A percentile compares a stretch with the other conserved stretches of the same genome.
These are phyloP conservation scores for Aspergillus phoenicis DNA, from an alignment of 2,329 filamentous ascomycete species.

Conservation along the genomic window DNA sequence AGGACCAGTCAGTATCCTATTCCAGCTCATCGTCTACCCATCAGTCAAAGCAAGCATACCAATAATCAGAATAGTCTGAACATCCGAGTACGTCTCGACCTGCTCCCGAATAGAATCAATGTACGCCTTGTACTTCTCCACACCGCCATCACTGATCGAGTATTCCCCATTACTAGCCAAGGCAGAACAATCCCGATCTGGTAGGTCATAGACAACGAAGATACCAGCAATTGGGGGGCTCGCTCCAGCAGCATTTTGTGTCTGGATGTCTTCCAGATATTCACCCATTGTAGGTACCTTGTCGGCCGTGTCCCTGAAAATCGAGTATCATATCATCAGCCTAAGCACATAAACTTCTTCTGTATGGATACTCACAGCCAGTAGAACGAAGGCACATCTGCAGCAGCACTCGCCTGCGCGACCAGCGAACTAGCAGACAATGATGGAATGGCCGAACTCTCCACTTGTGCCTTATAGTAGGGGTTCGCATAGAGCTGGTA, in stretches of 20 bases:
- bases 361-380: slow-evolving; percentile 51
- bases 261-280: slow-evolving; percentile 52
- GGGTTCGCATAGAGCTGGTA: slow-evolving; percentile 55
- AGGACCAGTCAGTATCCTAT: slow-evolving; percentile 31
- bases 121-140: slow-evolving; percentile 56
- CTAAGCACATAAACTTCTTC: background rate
- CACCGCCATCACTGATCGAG: slow-evolving; percentile 55
- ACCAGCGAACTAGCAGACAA: slow-evolving; percentile 57
- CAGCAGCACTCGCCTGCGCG: slow-evolving; percentile 52
- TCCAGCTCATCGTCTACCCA: background rate
- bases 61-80: slow-evolving; percentile 54
- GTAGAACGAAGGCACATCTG: slow-evolving; percentile 55
- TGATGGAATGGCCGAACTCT: slow-evolving; percentile 62
- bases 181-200: slow-evolving; percentile 65
- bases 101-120: slow-evolving; percentile 58
- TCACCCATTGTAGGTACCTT: slow-evolving; percentile 54
- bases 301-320: slow-evolving; percentile 46
- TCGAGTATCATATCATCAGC: slow-evolving; percentile 4
- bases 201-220: slow-evolving; percentile 66
- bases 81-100: slow-evolving; percentile 57
- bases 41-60: slow-evolving; percentile 35
- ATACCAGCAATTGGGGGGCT: slow-evolving; percentile 51
- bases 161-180: slow-evolving; percentile 66
- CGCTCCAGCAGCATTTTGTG: slow-evolving; percentile 52
- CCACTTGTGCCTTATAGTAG: slow-evolving; percentile 57